Evolutionary conservation across 345 rosid species (phyloP).

Genomic region (Rhodamnia rubescens): DNA sequence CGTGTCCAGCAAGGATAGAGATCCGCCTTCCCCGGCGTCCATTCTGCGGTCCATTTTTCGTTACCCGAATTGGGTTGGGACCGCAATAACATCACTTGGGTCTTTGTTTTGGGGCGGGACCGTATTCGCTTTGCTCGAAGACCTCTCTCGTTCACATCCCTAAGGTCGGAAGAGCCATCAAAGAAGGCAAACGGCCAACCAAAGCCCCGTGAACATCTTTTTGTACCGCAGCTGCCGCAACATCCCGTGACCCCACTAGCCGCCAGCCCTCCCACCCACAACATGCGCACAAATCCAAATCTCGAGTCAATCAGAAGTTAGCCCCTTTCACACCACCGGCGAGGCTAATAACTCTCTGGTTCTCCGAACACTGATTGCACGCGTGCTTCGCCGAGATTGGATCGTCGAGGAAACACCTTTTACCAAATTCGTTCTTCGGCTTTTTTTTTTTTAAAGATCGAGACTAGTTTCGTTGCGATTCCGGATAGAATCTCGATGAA

Average conservation of each 20-base stretch:
- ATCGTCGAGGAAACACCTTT: too few species aligned
- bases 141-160: not conserved
- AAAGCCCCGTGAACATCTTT: not conserved
- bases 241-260: not conserved
- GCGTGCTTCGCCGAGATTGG: too few species aligned
- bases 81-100: not conserved
- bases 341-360: not conserved
- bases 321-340: not conserved
- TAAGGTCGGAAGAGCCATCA: not conserved
- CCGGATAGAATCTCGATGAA: too few species aligned
- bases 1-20: not conserved
- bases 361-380: not conserved
- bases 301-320: not conserved
- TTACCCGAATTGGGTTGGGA: not conserved
- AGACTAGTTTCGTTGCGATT: too few species aligned
- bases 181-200: not conserved
- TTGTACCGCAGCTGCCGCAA: not conserved
- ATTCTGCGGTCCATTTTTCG: not conserved
- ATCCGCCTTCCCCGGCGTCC: not conserved
- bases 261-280: not conserved
- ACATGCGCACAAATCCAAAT: not conserved
- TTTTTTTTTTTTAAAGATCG: too few species aligned
- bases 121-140: not conserved
- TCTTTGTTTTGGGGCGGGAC: not conserved
- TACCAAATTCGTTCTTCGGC: too few species aligned